Conservation (phyloP, 2,329 filamentous ascomycete genomes). For the Colletotrichum viniferum region DNA sequence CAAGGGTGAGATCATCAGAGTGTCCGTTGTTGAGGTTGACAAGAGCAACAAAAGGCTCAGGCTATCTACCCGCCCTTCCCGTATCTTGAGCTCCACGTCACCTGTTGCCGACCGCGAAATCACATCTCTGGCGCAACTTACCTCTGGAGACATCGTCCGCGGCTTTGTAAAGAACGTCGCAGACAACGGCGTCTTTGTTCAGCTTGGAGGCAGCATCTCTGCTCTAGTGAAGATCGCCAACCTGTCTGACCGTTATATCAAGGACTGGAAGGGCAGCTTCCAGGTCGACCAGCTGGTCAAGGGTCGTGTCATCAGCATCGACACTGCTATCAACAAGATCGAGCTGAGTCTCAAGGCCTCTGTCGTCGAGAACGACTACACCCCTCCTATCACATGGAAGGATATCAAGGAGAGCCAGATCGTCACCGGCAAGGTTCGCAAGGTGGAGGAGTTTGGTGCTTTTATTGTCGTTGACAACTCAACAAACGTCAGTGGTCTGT, state of each 20-base stretch:
- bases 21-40: conserved; percentile 85
- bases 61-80: conserved; percentile 84
- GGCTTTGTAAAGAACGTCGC: conserved; percentile 92
- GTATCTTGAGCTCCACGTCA: conserved; percentile 84
- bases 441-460: conserved; percentile 93
- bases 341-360: conserved; percentile 90
- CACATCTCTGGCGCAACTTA: conserved; percentile 70
- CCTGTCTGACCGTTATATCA: conserved; percentile 87
- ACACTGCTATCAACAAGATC: conserved; percentile 71
- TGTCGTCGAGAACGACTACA: conserved; percentile 79
- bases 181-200: conserved; percentile 88
- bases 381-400: conserved; percentile 72
- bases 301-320: conserved; percentile 79
- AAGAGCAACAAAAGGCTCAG: conserved; percentile 81
- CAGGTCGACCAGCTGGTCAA: conserved; percentile 89
- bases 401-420: conserved; percentile 81
- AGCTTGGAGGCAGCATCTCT: conserved; percentile 79
- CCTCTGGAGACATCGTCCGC: conserved; percentile 78
- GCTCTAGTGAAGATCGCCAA: conserved; percentile 87
- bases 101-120: conserved; percentile 84
- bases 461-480: conserved; percentile 92
- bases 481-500: conserved; percentile 87
- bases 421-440: conserved; percentile 88
- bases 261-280: conserved; percentile 93
- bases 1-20: conserved; percentile 86